These are phyloP conservation scores for Aspergillus bridgeri DNA, from an alignment of 495 filamentous ascomycete species.

Conservation along the genomic window DNA sequence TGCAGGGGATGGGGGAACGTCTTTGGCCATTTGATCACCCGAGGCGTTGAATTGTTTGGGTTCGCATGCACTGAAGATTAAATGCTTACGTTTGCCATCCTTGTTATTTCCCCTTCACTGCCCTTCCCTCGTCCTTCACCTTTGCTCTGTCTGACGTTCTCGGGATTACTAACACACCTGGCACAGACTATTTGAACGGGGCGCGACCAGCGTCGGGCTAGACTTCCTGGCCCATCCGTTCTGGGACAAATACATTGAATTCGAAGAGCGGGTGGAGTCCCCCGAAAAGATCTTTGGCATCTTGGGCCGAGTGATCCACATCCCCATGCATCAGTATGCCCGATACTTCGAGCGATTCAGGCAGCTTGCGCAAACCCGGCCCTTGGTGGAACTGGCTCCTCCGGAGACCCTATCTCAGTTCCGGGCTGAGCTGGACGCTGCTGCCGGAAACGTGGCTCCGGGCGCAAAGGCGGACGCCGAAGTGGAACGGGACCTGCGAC, in stretches of 20 bases:
- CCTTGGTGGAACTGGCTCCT: slow-evolving; percentile 68
- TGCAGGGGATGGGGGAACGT: slow-evolving; percentile 30
- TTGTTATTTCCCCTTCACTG: slow-evolving; percentile 30
- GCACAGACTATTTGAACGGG: slow-evolving; percentile 87
- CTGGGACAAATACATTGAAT: slow-evolving; percentile 99
- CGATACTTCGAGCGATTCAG: slow-evolving; percentile 93
- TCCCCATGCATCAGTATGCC: slow-evolving; percentile 96
- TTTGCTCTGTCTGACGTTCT: slow-evolving; percentile 13
- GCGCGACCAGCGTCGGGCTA: slow-evolving; percentile 76
- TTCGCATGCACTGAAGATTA: slow-evolving; percentile 34
- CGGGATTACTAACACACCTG: slow-evolving; percentile 30
- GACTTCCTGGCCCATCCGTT: slow-evolving; percentile 95
- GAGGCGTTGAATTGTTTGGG: slow-evolving; percentile 40
- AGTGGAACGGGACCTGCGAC: slow-evolving; percentile 76
- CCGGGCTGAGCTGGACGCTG: slow-evolving; percentile 63
- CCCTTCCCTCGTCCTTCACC: slow-evolving; percentile 22
- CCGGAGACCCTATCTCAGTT: slow-evolving; percentile 66
- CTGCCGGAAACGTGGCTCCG: slow-evolving; percentile 40
- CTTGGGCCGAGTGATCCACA: slow-evolving; percentile 78
- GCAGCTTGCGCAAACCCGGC: slow-evolving; percentile 67
- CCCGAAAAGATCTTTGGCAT: slow-evolving; percentile 85
- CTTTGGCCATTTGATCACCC: slow-evolving; percentile 30
- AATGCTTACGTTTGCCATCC: slow-evolving; percentile 54
- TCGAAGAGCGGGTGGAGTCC: slow-evolving; percentile 84
- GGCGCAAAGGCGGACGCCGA: slow-evolving; percentile 65